phyloP scores from a whole-genome alignment of 768 basidiomycete genomes.

The Ephemerocybe angulata region DNA sequence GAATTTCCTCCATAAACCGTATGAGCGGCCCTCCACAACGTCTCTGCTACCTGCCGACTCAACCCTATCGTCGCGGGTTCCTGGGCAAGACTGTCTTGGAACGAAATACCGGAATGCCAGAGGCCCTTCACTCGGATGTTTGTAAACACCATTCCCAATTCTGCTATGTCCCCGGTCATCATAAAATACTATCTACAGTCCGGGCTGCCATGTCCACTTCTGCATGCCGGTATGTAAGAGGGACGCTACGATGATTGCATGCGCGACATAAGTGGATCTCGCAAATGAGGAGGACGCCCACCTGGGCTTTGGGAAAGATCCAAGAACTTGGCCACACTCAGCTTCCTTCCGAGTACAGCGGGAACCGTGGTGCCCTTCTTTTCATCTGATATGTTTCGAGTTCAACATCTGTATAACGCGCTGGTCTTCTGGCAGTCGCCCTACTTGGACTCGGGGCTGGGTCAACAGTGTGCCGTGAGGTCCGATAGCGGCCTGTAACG shows the following conservation, averaged over 20 bases:
- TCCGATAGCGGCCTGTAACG: slow-evolving; percentile 32
- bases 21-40: neutral
- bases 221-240: neutral
- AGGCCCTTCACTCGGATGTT: too few relatives aligned
- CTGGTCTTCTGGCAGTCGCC: slow-evolving; percentile 53
- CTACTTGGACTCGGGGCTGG: slow-evolving; percentile 27
- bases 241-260: neutral
- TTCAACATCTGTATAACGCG: slow-evolving; percentile 61
- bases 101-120: too few relatives aligned
- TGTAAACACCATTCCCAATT: too few relatives aligned
- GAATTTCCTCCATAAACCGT: neutral
- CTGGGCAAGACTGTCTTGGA: too few relatives aligned
- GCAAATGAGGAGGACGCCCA: neutral
- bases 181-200: neutral
- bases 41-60: neutral
- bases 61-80: neutral
- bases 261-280: neutral
- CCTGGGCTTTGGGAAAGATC: neutral
- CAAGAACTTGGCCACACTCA: neutral
- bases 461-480: slow-evolving; percentile 19
- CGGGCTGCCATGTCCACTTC: neutral
- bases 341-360: neutral
- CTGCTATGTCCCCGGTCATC: too few relatives aligned
- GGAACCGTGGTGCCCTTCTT: neutral
- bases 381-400: slow-evolving; percentile 29